Evolutionary conservation across 768 basidiomycete genomes (phyloP).

Genomic region (Hypholoma sublateritium): DNA sequence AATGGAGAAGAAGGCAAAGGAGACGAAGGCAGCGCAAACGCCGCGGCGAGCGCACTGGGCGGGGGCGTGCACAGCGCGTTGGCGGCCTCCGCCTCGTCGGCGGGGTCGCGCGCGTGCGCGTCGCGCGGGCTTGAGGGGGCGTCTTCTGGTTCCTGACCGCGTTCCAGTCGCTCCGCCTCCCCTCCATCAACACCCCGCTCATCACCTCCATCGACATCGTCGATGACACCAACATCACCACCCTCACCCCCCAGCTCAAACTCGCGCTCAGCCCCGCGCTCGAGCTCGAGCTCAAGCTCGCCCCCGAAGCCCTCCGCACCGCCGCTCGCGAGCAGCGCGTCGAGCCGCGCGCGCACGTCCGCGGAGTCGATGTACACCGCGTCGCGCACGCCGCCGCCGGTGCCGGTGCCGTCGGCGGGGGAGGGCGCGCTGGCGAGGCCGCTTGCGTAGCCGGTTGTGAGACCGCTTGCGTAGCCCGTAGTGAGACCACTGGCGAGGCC

Average conservation of each 20-base stretch:
- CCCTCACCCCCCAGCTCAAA: neutral
- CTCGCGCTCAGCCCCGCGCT: conserved; percentile 11
- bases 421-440: too few species aligned
- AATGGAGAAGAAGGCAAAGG: too few species aligned
- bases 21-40: too few species aligned
- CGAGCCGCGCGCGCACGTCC: conserved; percentile 26
- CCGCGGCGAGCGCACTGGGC: neutral
- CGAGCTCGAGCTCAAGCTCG: too few species aligned
- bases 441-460: too few species aligned
- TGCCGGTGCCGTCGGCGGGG: too few species aligned
- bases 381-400: conserved; percentile 16
- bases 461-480: too few species aligned
- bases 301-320: conserved; percentile 13
- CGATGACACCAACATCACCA: too few species aligned
- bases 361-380: conserved; percentile 38
- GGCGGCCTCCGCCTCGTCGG: neutral
- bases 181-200: conserved; percentile 1
- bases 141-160: too few species aligned
- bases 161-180: conserved; percentile 1
- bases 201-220: too few species aligned
- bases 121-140: too few species aligned
- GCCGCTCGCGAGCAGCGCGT: conserved; percentile 20
- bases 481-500: too few species aligned
- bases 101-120: neutral
- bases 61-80: conserved; percentile 2